Evolutionary conservation across 2,329 filamentous ascomycete genomes (phyloP), one percentile per base, ranked within the genome.

Genomic region (Cylindrodendrum hubeiense): DNA sequence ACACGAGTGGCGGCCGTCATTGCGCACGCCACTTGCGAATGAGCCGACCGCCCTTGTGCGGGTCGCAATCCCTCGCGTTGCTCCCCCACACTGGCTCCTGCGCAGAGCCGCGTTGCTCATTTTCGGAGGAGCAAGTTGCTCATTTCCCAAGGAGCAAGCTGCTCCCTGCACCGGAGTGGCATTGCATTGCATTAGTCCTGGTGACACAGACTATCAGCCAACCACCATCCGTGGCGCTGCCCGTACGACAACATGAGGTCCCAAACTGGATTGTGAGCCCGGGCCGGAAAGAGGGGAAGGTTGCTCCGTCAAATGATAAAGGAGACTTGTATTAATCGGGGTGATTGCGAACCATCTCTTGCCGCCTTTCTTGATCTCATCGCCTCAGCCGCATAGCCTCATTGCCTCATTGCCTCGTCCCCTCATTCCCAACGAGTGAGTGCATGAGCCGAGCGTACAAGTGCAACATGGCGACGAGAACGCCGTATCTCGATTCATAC

Each of bases 401-500:
- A n/a, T n/a, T 13, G 7, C n/a, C 26, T n/a, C 26, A 30, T 49
- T 19, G 47, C 47, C 47, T 50, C 28, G 26, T n/a, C n/a, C 17
- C 47, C 28, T 43, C 47, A 21, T 12, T 33, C n/a, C 3, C 47
- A 22, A 6, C 37, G 17, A 39, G 8, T 17, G 12, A 30, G 47
- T 33, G 47, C 28, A 50, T 33, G 44, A 50, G 9, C 22, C 21
- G 44, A 50, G 9, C 22, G 37, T n/a, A 51, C 30, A 22, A 24
- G 33, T 34, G 37, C 30, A 58, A 19, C 19, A 58, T 58, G 52
- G 44, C 46, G n/a, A 26, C 5, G n/a, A 24, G 19, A 34, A 30
- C 60, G 17, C 46, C 44, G 19, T 28, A 24, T 26, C 30, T 63
- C 15, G 22, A 46, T 8, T 52, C 53, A 0, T 68, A 66, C 26